Evolutionary conservation across 768 basidiomycete species (phyloP), one percentile per base, ranked within the genome.

Genomic region (Trametes elegans): DNA sequence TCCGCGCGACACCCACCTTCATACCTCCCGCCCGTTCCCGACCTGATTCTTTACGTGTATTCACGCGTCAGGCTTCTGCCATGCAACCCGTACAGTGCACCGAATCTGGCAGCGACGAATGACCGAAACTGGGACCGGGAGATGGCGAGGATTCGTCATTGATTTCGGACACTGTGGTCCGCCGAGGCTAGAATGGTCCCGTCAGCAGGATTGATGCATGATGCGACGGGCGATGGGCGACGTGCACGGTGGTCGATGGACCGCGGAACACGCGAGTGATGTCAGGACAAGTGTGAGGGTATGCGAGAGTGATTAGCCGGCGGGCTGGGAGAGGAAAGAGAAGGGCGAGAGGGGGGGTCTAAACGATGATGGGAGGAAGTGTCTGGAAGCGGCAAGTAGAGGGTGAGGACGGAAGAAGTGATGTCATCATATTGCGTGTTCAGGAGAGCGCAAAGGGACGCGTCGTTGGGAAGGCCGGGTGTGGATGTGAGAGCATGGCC

Each of bases 1-100:
- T n/a, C 49, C 44, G 43, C 26, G 56, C 56, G 56, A 52, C 45
- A 57, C 56, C 56, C 23, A 43, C 44, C 21, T 47, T 44, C 56
- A 41, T 42, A 44, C 49, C 2, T 50, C 6, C 47, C 26, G 49
- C 34, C 49, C 43, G 18, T 14, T 21, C 16, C 10, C 32, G 26
- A 46, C n/a, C 18, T 16, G n/a, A 31, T 36, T 36, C 51, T 34
- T 23, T 3, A 45, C 13, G 31, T 57, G 45, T 57, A 57, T 40
- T 52, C 44, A 43, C 55, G 43, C 32, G 29, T 27, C 38, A 11
- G 16, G 42, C 18, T 46, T 40, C 51, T 43, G 51, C 26, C 49
- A 50, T 51, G 55, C 51, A 57, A 28, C 13, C 36, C 31, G 34
- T 49, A 55, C 42, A 45, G 43, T 46, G 55, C 42, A 19, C 16